Conservation (phyloP, 352 stramenopile genomes). For the Globisporangium mamillatum region DNA sequence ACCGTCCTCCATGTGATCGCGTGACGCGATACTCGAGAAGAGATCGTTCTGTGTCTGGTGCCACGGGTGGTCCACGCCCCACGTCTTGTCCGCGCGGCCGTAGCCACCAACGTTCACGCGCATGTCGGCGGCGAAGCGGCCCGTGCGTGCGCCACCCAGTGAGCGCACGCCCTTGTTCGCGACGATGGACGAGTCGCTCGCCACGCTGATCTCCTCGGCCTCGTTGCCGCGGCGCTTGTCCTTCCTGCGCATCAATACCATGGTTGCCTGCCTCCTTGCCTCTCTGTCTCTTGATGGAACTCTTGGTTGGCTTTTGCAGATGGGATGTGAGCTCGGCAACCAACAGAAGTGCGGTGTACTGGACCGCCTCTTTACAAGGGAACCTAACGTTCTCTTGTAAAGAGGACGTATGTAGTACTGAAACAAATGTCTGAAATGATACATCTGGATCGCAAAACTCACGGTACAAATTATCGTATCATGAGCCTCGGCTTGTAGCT, state of each 20-base stretch:
- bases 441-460: not conserved
- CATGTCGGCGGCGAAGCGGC: slow-evolving; percentile 80
- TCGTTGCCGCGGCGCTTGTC: slow-evolving; percentile 74
- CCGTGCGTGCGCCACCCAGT: slow-evolving; percentile 42
- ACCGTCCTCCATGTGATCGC: slow-evolving; percentile 70
- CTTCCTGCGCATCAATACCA: slow-evolving; percentile 70
- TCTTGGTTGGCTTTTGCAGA: not conserved
- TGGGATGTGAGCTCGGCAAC: not conserved
- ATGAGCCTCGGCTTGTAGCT: not conserved
- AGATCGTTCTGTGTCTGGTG: slow-evolving; percentile 57
- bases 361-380: not conserved
- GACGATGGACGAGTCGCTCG: slow-evolving; percentile 61
- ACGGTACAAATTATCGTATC: not conserved
- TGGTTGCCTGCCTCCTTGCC: not conserved
- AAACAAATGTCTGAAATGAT: no score
- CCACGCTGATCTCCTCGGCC: slow-evolving; percentile 51
- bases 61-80: slow-evolving; percentile 77
- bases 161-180: slow-evolving; percentile 69
- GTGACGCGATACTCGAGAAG: slow-evolving; percentile 40
- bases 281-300: not conserved
- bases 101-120: slow-evolving; percentile 68
- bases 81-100: slow-evolving; percentile 73
- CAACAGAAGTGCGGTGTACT: not conserved
- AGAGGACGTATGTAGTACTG: not conserved
- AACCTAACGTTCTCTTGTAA: not conserved